Conservation (phyloP, 192 early-diverging fungal genomes). For the Spinellus fusiger region DNA sequence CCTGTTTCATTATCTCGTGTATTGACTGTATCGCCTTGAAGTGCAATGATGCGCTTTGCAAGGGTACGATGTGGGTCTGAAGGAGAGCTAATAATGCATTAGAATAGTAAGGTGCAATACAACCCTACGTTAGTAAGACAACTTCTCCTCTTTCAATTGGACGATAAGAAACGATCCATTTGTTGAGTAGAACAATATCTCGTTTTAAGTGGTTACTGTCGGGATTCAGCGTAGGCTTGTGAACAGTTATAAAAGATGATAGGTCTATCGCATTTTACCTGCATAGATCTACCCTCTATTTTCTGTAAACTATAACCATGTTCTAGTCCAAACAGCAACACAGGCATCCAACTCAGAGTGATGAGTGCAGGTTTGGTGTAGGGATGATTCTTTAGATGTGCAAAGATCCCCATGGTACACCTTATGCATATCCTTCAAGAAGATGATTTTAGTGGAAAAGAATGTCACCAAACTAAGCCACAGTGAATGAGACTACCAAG, state of each 20-base stretch:
- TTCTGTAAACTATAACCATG: slow-evolving; percentile 45
- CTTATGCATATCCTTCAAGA: background rate
- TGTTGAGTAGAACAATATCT: slow-evolving; percentile 66
- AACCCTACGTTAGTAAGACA: slow-evolving; percentile 49
- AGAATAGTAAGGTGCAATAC: background rate
- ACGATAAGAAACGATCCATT: slow-evolving; percentile 40
- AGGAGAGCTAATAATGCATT: slow-evolving; percentile 43
- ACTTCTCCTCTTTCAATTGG: slow-evolving; percentile 59
- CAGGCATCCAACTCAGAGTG: slow-evolving; percentile 43
- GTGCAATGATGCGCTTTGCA: slow-evolving; percentile 79
- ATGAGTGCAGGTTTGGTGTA: slow-evolving; percentile 16
- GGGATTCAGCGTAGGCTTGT: slow-evolving; percentile 68
- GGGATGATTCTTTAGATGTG: slow-evolving; percentile 16
- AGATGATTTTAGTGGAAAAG: no score
- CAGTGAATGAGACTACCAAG: no score
- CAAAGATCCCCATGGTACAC: background rate
- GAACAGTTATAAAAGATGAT: background rate
- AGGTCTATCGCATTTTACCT: slow-evolving; percentile 28
- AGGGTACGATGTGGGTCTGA: slow-evolving; percentile 60
- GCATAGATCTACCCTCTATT: slow-evolving; percentile 51
- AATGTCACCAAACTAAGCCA: no score
- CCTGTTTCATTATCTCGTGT: slow-evolving; percentile 29
- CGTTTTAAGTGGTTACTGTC: slow-evolving; percentile 56
- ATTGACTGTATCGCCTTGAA: slow-evolving; percentile 71
- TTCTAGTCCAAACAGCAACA: slow-evolving; percentile 42